Evolutionary conservation across 768 basidiomycete species (phyloP).

Genomic region (Suillus variegatus): DNA sequence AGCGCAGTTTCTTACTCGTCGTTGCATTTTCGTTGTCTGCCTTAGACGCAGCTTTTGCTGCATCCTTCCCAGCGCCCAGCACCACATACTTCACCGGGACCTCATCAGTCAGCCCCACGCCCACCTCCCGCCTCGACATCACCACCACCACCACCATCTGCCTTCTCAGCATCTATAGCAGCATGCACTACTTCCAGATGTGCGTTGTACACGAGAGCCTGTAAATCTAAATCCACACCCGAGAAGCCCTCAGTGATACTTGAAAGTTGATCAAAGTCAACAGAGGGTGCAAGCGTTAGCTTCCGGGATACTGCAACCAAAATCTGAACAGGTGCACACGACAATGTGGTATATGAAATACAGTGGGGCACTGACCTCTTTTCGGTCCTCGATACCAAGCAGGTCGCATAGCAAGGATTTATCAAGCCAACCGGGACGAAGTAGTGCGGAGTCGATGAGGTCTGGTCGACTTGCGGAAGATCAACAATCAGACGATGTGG

Average conservation of each 20-base stretch:
- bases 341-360: neutral
- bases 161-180: slow-evolving; percentile 46
- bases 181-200: slow-evolving; percentile 90
- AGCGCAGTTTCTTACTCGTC: slow-evolving; percentile 47
- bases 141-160: slow-evolving; percentile 13
- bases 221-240: slow-evolving; percentile 80
- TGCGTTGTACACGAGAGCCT: slow-evolving; percentile 94
- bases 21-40: slow-evolving; percentile 71
- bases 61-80: slow-evolving; percentile 43
- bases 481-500: slow-evolving; percentile 6
- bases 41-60: slow-evolving; percentile 45
- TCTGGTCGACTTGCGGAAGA: slow-evolving; percentile 77
- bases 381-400: slow-evolving; percentile 75
- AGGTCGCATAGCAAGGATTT: slow-evolving; percentile 93
- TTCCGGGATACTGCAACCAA: slow-evolving; percentile 57
- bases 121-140: neutral
- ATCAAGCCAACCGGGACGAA: slow-evolving; percentile 95
- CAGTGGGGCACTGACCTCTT: slow-evolving; percentile 56
- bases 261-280: slow-evolving; percentile 73
- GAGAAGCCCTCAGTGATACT: slow-evolving; percentile 79
- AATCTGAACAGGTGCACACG: neutral
- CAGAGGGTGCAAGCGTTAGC: too few species aligned
- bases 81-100: slow-evolving; percentile 59
- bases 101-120: slow-evolving; percentile 20
- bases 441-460: slow-evolving; percentile 91